Conservation (phyloP, 306 rosid genomes). For the Senna siamea region DNA sequence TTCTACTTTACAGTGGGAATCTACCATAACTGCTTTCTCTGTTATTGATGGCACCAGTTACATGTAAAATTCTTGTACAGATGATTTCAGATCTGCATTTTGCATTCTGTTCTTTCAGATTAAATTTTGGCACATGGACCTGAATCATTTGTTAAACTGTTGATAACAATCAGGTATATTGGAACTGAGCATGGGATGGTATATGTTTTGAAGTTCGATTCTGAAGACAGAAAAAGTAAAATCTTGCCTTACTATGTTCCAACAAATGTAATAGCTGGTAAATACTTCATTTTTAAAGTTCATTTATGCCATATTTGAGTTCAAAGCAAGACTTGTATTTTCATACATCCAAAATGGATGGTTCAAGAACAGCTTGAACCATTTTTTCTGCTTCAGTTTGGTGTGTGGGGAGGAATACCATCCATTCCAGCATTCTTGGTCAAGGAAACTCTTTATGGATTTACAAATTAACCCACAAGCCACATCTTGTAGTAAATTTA, state of each 20-base stretch:
- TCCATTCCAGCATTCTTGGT: too few relatives aligned
- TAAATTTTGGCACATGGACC: conserved; percentile 25
- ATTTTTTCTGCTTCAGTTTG: conserved; percentile 30
- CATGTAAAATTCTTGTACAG: conserved; percentile 65
- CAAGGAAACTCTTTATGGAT: conserved; percentile 22
- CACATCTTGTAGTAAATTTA: conserved; percentile 26
- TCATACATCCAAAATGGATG: conserved; percentile 20
- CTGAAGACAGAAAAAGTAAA: conserved; percentile 56
- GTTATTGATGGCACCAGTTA: conserved; percentile 75
- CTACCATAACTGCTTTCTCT: conserved; percentile 88
- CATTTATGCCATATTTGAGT: conserved; percentile 36
- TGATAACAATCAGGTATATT: conserved; percentile 65
- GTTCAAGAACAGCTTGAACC: conserved; percentile 19
- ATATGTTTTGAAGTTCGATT: conserved; percentile 62
- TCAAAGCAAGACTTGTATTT: conserved; percentile 24
- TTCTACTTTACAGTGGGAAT: conserved; percentile 81
- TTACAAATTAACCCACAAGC: too few relatives aligned
- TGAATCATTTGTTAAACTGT: conserved; percentile 36
- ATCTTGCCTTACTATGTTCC: conserved; percentile 81
- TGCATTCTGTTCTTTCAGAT: conserved; percentile 31
- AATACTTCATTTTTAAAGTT: conserved; percentile 31
- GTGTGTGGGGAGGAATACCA: too few relatives aligned
- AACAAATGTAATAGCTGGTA: conserved; percentile 75
- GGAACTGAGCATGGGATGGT: conserved; percentile 87
- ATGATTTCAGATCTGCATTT: conserved; percentile 40